These are phyloP conservation scores for Cinnamomum chago DNA, from an alignment of 164 flowering plant genomes.

Conservation along the genomic window DNA sequence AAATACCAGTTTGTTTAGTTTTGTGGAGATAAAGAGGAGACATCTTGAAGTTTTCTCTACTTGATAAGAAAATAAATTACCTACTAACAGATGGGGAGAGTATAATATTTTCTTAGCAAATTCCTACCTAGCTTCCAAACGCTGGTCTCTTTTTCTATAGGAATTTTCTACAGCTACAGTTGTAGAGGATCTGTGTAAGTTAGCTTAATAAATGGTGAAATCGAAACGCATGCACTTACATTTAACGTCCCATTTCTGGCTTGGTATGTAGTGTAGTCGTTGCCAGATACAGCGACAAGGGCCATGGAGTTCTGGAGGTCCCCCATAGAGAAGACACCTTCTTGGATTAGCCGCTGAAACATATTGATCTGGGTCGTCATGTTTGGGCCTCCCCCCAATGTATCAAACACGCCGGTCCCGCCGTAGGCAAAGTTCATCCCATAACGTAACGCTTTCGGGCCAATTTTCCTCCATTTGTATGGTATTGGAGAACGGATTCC, in stretches of 20 bases:
- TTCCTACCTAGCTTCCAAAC: no score
- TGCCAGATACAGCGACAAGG: conserved; percentile 61
- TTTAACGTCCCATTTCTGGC: not conserved
- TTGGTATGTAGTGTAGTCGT: conserved; percentile 53
- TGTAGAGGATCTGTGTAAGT: not conserved
- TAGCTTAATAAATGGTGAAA: not conserved
- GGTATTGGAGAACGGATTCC: conserved; percentile 39
- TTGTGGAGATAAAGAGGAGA: no score
- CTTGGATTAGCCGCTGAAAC: conserved; percentile 32
- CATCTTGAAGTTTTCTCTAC: no score
- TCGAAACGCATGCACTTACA: not conserved
- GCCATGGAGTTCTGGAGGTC: conserved; percentile 54
- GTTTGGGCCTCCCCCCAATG: conserved; percentile 44
- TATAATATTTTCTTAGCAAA: no score
- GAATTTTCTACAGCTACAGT: no score
- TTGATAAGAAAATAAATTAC: no score
- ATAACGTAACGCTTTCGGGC: conserved; percentile 6
- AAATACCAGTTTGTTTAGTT: no score
- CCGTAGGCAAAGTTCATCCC: conserved; percentile 59
- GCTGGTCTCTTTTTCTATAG: no score
- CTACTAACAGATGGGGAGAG: no score
- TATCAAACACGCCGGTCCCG: conserved; percentile 61
- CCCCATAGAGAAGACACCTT: conserved; percentile 23
- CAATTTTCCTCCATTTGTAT: conserved; percentile 20
- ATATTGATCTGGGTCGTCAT: conserved; percentile 76